A percentile compares a stretch with the other conserved stretches of the same genome.
Conservation (phyloP, 1,284 basidiomycete species). For the Tilletia caries region DNA sequence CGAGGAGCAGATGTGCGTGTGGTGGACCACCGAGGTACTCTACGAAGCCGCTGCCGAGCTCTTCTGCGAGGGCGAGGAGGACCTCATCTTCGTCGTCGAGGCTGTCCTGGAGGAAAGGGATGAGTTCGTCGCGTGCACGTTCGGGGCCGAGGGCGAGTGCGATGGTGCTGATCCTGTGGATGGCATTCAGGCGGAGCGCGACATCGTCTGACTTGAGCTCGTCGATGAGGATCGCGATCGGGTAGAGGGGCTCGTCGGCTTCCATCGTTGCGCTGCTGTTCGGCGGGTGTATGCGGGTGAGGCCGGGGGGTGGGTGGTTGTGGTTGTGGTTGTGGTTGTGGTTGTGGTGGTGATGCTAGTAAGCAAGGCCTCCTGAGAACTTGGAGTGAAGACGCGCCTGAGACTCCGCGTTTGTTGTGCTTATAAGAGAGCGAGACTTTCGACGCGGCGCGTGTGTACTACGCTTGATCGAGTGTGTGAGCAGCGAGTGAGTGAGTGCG, state of each 20-base stretch:
- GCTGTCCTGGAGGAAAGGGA: conserved; percentile 95
- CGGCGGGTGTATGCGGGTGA: not conserved
- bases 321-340: not conserved
- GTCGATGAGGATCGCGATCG: conserved; percentile 73
- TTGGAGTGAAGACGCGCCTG: not conserved
- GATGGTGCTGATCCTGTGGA: conserved; percentile 97
- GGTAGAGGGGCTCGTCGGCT: conserved; percentile 51
- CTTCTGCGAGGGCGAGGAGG: conserved; percentile 89
- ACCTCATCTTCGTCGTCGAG: conserved; percentile 99
- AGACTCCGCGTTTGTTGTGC: no score
- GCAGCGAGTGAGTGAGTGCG: no score
- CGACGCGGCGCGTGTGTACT: no score
- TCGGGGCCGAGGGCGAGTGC: conserved; percentile 93
- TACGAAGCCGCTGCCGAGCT: conserved; percentile 74
- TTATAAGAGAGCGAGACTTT: no score
- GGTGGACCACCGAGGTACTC: conserved; percentile 92
- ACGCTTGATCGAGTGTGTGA: no score
- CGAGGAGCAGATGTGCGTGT: conserved; percentile 82
- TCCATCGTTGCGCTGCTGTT: conserved; percentile 39
- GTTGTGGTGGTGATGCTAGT: no score
- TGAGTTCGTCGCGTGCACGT: conserved; percentile 89
- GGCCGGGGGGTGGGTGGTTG: not conserved
- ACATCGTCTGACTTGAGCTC: conserved; percentile 82
- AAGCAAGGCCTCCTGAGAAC: no score
- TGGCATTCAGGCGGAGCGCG: conserved; percentile 85